These are phyloP conservation scores for Verbena officinalis DNA, from an alignment of 257 asterid genomes.

Conservation along the genomic window DNA sequence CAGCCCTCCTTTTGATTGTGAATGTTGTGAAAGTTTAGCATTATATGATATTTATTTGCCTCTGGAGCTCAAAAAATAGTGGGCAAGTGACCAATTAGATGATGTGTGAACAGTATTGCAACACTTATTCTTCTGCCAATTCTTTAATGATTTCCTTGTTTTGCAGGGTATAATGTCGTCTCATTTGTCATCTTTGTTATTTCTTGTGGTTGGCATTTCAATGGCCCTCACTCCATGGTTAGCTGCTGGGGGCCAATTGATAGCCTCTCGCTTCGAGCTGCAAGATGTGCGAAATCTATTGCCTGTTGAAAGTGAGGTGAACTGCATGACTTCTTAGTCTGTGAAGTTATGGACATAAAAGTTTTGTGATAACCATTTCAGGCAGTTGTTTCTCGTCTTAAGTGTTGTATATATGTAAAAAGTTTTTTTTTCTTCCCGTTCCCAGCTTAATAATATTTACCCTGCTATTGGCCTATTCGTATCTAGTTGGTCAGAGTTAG, in stretches of 20 bases:
- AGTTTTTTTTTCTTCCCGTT: constrained; percentile 9
- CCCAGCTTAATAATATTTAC: background rate
- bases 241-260: constrained; percentile 86
- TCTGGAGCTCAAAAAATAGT: no score
- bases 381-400: background rate
- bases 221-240: constrained; percentile 85
- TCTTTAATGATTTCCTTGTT: constrained; percentile 5
- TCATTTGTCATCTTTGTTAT: constrained; percentile 65
- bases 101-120: constrained; percentile 10
- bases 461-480: background rate
- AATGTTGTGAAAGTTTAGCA: background rate
- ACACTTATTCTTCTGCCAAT: background rate
- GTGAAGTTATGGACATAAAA: background rate
- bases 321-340: constrained; percentile 17
- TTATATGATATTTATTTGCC: no score
- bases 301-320: constrained; percentile 84
- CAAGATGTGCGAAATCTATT: constrained; percentile 82
- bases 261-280: constrained; percentile 82
- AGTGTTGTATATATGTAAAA: constrained; percentile 2
- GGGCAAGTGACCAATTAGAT: background rate
- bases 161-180: constrained; percentile 81
- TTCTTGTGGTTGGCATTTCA: constrained; percentile 83
- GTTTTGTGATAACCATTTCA: background rate
- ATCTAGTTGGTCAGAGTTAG: constrained; percentile 7
- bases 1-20: background rate